Evolutionary conservation across 1,139 yeast species (phyloP).

Genomic region (Geotrichum citri-aurantii): DNA sequence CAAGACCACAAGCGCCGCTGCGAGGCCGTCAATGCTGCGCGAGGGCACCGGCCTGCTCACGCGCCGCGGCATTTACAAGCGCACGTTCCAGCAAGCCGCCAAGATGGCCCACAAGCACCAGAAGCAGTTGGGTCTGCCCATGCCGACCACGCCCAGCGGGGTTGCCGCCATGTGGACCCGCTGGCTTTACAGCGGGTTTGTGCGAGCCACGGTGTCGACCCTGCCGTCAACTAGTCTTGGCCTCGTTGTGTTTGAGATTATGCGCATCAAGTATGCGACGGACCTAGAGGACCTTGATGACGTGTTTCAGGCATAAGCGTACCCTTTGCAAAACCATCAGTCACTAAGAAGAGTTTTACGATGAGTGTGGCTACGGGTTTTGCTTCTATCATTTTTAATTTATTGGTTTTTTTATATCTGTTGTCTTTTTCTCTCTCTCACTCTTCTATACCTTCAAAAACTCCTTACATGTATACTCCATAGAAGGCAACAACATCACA

Average conservation of each 20-base stretch:
- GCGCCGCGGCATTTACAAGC: conserved; percentile 19
- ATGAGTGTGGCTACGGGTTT: too few species aligned
- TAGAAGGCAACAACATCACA: too few species aligned
- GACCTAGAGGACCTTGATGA: background rate
- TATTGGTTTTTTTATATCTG: background rate
- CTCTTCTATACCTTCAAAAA: too few species aligned
- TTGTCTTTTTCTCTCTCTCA: too few species aligned
- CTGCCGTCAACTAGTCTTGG: conserved; percentile 89
- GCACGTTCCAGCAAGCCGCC: conserved; percentile 20
- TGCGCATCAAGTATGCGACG: conserved; percentile 46
- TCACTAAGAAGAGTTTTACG: too few species aligned
- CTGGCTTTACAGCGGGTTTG: conserved; percentile 75
- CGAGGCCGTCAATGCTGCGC: conserved; percentile 2
- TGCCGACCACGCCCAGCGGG: background rate
- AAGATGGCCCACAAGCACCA: conserved; percentile 8
- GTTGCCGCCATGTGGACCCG: conserved; percentile 49
- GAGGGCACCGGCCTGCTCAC: conserved; percentile 8
- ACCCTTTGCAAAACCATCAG: too few species aligned
- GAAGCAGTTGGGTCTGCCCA: background rate
- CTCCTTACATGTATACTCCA: too few species aligned
- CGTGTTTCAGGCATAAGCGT: background rate
- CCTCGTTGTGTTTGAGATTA: conserved; percentile 73
- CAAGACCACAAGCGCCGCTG: conserved; percentile 29
- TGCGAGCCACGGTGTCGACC: conserved; percentile 63
- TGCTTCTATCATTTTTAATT: background rate